Evolutionary conservation across 768 basidiomycete species (phyloP).

Genomic region (Leccinum disarticulatum): DNA sequence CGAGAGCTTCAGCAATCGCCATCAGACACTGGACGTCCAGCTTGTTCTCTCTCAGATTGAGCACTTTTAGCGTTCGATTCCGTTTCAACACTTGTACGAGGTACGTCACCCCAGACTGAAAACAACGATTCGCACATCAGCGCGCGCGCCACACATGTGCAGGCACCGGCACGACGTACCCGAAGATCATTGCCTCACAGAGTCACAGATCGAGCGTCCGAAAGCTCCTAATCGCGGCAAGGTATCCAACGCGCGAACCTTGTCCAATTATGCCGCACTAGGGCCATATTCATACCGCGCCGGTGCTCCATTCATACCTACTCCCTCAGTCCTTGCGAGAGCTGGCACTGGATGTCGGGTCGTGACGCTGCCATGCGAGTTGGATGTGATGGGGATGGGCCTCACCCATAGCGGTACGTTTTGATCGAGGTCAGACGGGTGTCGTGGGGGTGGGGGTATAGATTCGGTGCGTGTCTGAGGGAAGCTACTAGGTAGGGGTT

Average conservation of each 20-base stretch:
- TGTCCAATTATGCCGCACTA: conserved; percentile 64
- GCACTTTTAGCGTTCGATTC: conserved; percentile 90
- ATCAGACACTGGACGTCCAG: conserved; percentile 81
- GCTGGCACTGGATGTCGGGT: conserved; percentile 38
- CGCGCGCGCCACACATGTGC: background rate
- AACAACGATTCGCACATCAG: background rate
- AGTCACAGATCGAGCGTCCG: conserved; percentile 72
- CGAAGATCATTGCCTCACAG: conserved; percentile 89
- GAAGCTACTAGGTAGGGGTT: no score
- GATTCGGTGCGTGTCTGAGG: no score
- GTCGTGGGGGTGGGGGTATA: no score
- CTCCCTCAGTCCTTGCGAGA: conserved; percentile 1
- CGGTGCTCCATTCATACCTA: conserved; percentile 2
- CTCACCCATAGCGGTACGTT: no score
- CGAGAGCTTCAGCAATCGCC: conserved; percentile 89
- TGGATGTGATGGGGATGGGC: conserved; percentile 52
- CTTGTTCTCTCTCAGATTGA: conserved; percentile 94
- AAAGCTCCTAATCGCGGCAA: conserved; percentile 84
- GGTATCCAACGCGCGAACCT: conserved; percentile 86
- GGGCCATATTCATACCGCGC: conserved; percentile 42
- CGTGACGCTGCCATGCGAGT: conserved; percentile 52
- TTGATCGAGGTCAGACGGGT: no score
- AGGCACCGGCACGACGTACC: conserved; percentile 45
- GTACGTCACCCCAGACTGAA: conserved; percentile 75
- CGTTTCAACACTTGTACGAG: conserved; percentile 94